Evolutionary conservation across 176 grass and related monocot genomes (phyloP).

Genomic region (Bromus sterilis): DNA sequence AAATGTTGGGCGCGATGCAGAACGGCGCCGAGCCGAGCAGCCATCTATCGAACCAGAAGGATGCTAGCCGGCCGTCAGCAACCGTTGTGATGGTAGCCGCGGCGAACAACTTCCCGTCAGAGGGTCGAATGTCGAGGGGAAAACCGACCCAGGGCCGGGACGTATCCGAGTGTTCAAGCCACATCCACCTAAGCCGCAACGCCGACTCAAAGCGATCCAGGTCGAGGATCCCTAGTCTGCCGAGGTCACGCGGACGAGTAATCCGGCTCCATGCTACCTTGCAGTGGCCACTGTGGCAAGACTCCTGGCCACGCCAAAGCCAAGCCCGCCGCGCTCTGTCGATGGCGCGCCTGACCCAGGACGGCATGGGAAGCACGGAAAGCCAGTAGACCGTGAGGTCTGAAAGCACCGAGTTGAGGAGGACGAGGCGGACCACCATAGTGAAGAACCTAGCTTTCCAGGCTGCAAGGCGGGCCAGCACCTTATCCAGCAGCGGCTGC

Average conservation of each 20-base stretch:
- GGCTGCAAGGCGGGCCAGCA: too few species aligned
- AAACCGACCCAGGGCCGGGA: neutral
- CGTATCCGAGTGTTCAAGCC: neutral
- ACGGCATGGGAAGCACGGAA: too few species aligned
- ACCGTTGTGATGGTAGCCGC: neutral
- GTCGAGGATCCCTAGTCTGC: neutral
- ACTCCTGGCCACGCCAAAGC: neutral
- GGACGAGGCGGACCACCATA: too few species aligned
- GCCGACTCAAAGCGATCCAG: rapidly evolving
- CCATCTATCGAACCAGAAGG: neutral
- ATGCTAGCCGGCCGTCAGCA: rapidly evolving
- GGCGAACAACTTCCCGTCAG: neutral
- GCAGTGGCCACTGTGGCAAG: neutral
- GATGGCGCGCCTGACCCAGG: too few species aligned
- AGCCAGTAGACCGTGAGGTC: too few species aligned
- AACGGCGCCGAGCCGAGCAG: neutral
- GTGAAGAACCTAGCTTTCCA: too few species aligned
- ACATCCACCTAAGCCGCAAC: neutral
- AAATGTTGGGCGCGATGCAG: too few species aligned
- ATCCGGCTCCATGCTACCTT: neutral
- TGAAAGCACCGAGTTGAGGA: too few species aligned
- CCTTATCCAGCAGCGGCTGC: too few species aligned
- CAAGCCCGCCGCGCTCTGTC: neutral
- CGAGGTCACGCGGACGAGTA: neutral
- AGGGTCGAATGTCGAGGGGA: too few species aligned